A percentile compares a stretch with the other conserved stretches of the same genome.
Evolutionary conservation across 2,329 filamentous ascomycete genomes (phyloP).

Genomic region (Nothophoma quercina): DNA sequence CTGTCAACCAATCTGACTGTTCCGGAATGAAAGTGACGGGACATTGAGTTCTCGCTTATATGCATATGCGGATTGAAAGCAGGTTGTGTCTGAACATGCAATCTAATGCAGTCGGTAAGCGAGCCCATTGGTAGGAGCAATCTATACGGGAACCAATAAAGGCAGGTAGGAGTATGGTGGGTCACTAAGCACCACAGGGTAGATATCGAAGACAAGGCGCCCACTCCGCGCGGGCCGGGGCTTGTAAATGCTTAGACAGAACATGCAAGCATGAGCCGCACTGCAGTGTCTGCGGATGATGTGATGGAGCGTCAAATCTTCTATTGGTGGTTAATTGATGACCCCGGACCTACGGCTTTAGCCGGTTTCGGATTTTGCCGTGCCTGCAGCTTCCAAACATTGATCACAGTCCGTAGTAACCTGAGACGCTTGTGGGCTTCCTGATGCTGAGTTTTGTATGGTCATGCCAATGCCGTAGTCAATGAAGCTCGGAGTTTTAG

Average conservation of each 20-base stretch:
- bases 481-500: constrained; percentile 10
- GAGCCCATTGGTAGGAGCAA: constrained; percentile 1
- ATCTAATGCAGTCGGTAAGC: not conserved
- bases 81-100: not conserved
- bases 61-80: not conserved
- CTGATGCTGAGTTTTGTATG: constrained; percentile 1
- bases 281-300: not conserved
- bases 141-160: not conserved
- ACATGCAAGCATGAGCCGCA: not conserved
- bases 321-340: not conserved
- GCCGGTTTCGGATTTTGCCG: not conserved
- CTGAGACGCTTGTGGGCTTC: constrained; percentile 2
- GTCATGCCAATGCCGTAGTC: constrained; percentile 12
- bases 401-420: not conserved
- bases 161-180: not conserved
- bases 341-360: not conserved
- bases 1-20: not conserved
- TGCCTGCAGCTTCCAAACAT: not conserved
- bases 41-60: not conserved
- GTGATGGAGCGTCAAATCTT: not conserved
- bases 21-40: not conserved
- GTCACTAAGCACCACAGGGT: not conserved
- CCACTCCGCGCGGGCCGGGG: not conserved
- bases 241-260: not conserved
- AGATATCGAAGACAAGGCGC: not conserved